Evolutionary conservation across 2,329 filamentous ascomycete species (phyloP), one percentile per base, ranked within the genome.

Genomic region (Colletotrichum eremochloae): DNA sequence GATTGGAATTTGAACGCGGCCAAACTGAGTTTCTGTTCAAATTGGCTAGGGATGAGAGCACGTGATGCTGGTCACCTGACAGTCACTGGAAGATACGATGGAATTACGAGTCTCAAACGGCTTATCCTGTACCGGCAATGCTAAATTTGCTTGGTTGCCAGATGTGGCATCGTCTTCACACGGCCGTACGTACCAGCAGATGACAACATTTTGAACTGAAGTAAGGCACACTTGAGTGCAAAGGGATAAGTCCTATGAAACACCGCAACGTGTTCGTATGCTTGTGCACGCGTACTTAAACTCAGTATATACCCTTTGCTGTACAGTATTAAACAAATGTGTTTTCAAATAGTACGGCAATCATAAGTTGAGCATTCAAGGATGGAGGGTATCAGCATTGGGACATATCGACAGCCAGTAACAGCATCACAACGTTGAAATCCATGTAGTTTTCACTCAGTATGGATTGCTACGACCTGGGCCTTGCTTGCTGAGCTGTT

Each of bases 301-400:
- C 9, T 46, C 7, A 2, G 5, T 4, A 11, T 5, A 1, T 11
- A n/a, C 18, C 20, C 18, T n/a, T n/a, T 3, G 20, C 18, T 11
- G 18, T 46, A 20, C 7, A 46, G 18, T 14, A n/a, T n/a, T 9
- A 11, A 20, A 46, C 20, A 11, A 24, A 24, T 24, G 24, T n/a
- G 44, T 52, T 52, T 6, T 31, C 1, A 12, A 31, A 8, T 52
- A 18, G 29, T 29, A 6, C 18, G 11, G 18, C 24, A 52, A 18
- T 8, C 20, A 18, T 52, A 9, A 14, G 14, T 3, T 9, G 5
- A 18, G 18, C 15, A 7, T 20, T 44, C 5, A 29, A 24, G 24
- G 9, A 29, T 1, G 0, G 5, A 29, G 12, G 11, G 12, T 11
- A 4, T 11, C 5, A 0, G 50, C n/a, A 20, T 31, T 14, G 3